Conservation (phyloP, 2,329 filamentous ascomycete genomes). For the Paecilomyces sp. region DNA sequence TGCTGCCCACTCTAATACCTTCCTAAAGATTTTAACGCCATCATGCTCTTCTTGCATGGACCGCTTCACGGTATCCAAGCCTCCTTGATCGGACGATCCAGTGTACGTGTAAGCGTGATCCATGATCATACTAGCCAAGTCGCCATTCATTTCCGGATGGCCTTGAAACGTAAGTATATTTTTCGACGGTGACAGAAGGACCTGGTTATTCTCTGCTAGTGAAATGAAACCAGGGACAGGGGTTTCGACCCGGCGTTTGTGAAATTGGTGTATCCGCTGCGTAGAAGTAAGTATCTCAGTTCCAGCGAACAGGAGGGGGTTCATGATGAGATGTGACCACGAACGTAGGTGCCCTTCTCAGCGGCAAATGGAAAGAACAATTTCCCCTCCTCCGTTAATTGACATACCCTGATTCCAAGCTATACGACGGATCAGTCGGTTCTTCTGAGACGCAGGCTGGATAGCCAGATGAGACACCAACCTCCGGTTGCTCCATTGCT, state of each 20-base stretch:
- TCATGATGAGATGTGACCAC: conserved; percentile 16
- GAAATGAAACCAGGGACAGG: conserved; percentile 26
- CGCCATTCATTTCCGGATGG: conserved; percentile 37
- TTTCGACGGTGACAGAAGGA: conserved; percentile 31
- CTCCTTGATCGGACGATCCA: not conserved
- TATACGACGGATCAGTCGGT: conserved; percentile 20
- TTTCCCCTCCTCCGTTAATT: conserved; percentile 30
- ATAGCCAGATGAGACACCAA: not conserved
- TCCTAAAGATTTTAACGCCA: not conserved
- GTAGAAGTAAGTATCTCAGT: not conserved
- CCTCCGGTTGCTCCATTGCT: conserved; percentile 9
- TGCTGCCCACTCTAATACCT: not conserved
- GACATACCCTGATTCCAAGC: conserved; percentile 23
- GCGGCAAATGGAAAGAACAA: conserved; percentile 28
- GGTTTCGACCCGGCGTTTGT: conserved; percentile 32
- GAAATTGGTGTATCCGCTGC: not conserved
- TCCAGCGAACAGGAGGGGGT: conserved; percentile 30
- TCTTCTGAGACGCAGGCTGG: conserved; percentile 15
- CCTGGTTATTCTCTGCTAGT: conserved; percentile 32
- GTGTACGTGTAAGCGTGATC: not conserved
- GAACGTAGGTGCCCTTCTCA: not conserved
- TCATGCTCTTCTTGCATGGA: not conserved
- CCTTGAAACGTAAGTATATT: conserved; percentile 40
- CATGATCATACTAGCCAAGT: conserved; percentile 32
- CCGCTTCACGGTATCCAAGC: not conserved